Evolutionary conservation across 306 rosid species (phyloP), one percentile per base, ranked within the genome.

Genomic region (Prunus mume): DNA sequence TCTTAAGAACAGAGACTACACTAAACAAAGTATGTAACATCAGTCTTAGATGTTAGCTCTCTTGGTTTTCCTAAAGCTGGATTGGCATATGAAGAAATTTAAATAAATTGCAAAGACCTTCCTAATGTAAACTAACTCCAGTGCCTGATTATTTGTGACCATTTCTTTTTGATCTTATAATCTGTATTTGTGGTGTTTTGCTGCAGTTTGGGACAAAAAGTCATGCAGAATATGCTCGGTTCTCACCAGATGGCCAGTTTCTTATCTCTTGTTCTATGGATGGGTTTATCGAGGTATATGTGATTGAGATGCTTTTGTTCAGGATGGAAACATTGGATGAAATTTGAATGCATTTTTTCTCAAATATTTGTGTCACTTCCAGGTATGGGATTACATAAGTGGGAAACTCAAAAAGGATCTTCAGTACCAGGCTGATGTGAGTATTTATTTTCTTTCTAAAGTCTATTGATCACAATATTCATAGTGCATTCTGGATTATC

Each of bases 201-300:
- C 63, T 76, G 73, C 81, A 95, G 99, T 96, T 96, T 81, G 98
- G 99, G 74, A 83, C 97, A 45, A 96, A 96, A 81, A 96, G 96
- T 86, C 93, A 96, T 76, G 98, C 99, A 56, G 99, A 96, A 87
- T 88, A 90, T 85, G 98, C 99, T 65, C 79, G 87, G 70, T 96
- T 96, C 90, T 96, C 99, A 55, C 99, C 99, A 49, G 99, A 96
- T 84, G 99, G 98, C 69, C 99, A 96, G 87, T 93, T 89, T 93
- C 99, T 96, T 19, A 91, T 96, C 67, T 96, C 99, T 12, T 87
- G 90, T 63, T 96, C 99, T 0, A 92, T 96, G 78, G 99, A 96
- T 87, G 99, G 99, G 64, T 96, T 96, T 85, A 80, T 96, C 60
- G 99, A 92, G 99, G 99, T 95, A 85, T 62, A 32, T 71, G 32